Conservation (phyloP, 495 filamentous ascomycete genomes). For the Daldinia vernicosa region DNA sequence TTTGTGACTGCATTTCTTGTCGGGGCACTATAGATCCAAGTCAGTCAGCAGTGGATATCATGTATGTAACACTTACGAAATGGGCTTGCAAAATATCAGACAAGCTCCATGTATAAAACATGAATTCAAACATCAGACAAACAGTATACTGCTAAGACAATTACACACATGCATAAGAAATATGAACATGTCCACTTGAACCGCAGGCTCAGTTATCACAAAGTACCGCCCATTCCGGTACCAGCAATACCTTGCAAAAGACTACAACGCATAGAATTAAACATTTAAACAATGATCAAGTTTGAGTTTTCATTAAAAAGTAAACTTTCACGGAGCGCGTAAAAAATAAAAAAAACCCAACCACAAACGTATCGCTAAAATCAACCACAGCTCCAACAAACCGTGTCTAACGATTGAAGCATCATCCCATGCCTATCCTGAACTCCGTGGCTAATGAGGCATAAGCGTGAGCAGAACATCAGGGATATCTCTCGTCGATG, state of each 20-base stretch:
- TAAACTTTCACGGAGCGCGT: background rate
- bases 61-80: background rate
- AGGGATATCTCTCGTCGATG: background rate
- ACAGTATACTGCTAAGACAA: background rate
- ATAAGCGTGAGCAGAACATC: conserved; percentile 5
- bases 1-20: background rate
- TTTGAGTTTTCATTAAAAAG: background rate
- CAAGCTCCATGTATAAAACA: conserved; percentile 3
- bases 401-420: background rate
- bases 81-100: background rate
- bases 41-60: background rate
- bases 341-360: too few species aligned
- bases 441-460: conserved; percentile 30
- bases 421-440: conserved; percentile 15
- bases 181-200: background rate
- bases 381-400: background rate
- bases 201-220: background rate
- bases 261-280: background rate
- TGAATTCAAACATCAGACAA: background rate
- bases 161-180: background rate
- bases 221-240: background rate
- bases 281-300: background rate
- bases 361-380: conserved; percentile 10
- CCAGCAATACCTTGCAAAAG: background rate
- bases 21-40: background rate